These are phyloP conservation scores for Colletotrichum sojae DNA, from an alignment of 2,329 filamentous ascomycete species.

Conservation along the genomic window DNA sequence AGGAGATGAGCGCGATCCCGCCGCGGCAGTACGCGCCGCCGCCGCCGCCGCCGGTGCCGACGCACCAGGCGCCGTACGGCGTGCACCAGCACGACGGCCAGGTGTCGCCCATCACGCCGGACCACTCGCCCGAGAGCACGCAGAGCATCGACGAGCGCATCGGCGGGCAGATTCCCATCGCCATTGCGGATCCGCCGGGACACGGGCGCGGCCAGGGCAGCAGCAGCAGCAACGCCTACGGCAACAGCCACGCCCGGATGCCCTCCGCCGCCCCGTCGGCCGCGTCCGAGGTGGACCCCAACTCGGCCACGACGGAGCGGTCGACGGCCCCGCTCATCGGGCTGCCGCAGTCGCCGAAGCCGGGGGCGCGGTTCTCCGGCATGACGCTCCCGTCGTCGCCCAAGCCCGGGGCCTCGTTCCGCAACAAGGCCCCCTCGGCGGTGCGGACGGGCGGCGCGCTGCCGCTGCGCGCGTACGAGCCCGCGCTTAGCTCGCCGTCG, in stretches of 20 bases:
- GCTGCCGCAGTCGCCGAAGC: slow-evolving; percentile 62
- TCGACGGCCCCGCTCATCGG: slow-evolving; percentile 67
- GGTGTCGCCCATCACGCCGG: slow-evolving; percentile 62
- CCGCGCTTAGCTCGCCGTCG: slow-evolving; percentile 66
- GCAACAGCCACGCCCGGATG: slow-evolving; percentile 51
- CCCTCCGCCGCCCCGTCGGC: slow-evolving; percentile 50
- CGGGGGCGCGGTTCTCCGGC: slow-evolving; percentile 53
- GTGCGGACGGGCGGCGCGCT: slow-evolving; percentile 70
- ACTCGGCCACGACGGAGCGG: slow-evolving; percentile 66
- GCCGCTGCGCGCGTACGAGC: slow-evolving; percentile 74
- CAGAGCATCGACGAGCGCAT: slow-evolving; percentile 72
- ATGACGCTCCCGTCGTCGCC: slow-evolving; percentile 66
- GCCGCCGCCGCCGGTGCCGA: slow-evolving; percentile 70
- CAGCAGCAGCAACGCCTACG: too few species aligned
- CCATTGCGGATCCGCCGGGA: too few species aligned
- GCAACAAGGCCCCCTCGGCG: slow-evolving; percentile 65
- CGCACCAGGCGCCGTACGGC: slow-evolving; percentile 58
- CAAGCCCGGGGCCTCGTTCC: slow-evolving; percentile 64
- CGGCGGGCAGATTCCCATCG: slow-evolving; percentile 54
- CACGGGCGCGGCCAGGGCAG: too few species aligned
- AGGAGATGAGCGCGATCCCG: slow-evolving; percentile 71
- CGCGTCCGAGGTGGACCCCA: slow-evolving; percentile 61
- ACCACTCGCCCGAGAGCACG: slow-evolving; percentile 62
- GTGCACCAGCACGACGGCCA: slow-evolving; percentile 47
- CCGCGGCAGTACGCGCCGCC: slow-evolving; percentile 71